These are phyloP conservation scores for Elsinoe necatrix DNA, from an alignment of 2,329 filamentous ascomycete genomes.

Conservation along the genomic window DNA sequence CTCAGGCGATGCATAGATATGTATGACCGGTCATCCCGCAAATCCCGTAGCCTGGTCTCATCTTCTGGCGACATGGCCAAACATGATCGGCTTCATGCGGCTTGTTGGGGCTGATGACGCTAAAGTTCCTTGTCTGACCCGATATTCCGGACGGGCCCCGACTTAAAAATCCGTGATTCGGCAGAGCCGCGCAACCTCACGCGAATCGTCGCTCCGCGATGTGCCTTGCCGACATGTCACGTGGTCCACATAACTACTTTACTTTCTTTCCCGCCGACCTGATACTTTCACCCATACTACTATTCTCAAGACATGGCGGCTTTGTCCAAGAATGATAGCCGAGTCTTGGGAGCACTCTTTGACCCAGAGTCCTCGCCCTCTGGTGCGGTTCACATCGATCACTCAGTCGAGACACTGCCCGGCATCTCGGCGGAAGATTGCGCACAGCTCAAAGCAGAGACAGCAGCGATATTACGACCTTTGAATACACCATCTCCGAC, in stretches of 20 bases:
- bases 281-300: too few relatives aligned
- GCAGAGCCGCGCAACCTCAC: neutral
- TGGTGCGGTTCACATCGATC: neutral
- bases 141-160: neutral
- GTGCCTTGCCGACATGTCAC: neutral
- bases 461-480: slow-evolving; percentile 12
- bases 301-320: slow-evolving; percentile 16
- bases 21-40: neutral
- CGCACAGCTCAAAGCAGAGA: neutral
- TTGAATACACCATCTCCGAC: neutral
- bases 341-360: slow-evolving; percentile 33
- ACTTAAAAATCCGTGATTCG: neutral
- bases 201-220: neutral
- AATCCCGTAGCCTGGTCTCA: slow-evolving; percentile 4
- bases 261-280: too few relatives aligned
- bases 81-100: slow-evolving; percentile 3
- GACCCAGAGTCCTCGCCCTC: slow-evolving; percentile 34
- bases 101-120: slow-evolving; percentile 12
- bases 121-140: neutral
- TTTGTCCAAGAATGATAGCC: slow-evolving; percentile 31
- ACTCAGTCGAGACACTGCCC: slow-evolving; percentile 7
- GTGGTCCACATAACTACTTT: neutral
- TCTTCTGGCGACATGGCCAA: neutral
- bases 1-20: neutral
- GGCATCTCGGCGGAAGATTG: slow-evolving; percentile 13